These are phyloP conservation scores for Dendrocalamus latiflorus DNA, from an alignment of 202 grass and related monocot species.

Conservation along the genomic window DNA sequence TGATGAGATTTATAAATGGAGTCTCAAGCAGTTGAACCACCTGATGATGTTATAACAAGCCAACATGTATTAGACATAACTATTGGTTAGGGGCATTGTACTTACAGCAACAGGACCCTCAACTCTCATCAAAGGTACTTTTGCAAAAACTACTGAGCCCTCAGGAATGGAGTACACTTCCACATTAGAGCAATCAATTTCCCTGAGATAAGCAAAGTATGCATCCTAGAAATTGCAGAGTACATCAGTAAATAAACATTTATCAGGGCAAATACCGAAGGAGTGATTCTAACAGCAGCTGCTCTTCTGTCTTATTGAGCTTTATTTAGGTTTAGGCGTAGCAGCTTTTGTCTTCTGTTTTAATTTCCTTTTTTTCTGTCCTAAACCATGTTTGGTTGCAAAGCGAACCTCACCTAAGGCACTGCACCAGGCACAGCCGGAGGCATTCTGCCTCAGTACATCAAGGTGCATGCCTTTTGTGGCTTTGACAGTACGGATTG, in stretches of 20 bases:
- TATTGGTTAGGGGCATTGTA: constrained; percentile 26
- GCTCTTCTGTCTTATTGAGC: not conserved
- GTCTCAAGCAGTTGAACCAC: too few relatives aligned
- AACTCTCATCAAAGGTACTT: too few relatives aligned
- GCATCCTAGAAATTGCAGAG: constrained; percentile 55
- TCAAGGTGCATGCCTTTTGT: too few relatives aligned
- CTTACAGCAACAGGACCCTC: constrained; percentile 93
- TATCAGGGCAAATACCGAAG: constrained; percentile 17
- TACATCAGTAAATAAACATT: constrained; percentile 31
- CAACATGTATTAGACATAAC: too few relatives aligned
- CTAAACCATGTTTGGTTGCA: not conserved
- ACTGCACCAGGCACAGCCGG: too few relatives aligned
- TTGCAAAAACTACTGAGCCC: constrained; percentile 96
- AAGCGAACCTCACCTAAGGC: too few relatives aligned
- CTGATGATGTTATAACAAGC: too few relatives aligned
- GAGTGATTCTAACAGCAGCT: too few relatives aligned
- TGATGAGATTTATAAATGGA: too few relatives aligned
- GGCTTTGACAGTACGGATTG: too few relatives aligned
- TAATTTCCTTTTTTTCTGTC: not conserved
- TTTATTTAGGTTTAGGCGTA: not conserved
- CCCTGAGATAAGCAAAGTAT: constrained; percentile 86
- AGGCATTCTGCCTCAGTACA: too few relatives aligned
- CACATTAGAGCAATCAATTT: constrained; percentile 76
- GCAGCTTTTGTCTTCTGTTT: not conserved
- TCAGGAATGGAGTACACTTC: constrained; percentile 90